phyloP scores from a whole-genome alignment of 345 rosid species.

The Salix viminalis region DNA sequence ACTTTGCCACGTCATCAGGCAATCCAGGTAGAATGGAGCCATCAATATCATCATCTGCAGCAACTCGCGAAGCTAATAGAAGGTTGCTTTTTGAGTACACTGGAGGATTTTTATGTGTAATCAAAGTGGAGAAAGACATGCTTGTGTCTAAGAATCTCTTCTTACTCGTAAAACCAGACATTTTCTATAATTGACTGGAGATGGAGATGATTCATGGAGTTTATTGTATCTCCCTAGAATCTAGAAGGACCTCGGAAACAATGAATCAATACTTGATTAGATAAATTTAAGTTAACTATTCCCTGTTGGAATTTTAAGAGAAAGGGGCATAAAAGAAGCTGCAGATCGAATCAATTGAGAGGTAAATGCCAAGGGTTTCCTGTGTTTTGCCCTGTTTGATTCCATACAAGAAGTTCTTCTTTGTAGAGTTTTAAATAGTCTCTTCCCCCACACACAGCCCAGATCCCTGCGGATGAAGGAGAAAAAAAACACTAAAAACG shows the following conservation, averaged over 20 bases:
- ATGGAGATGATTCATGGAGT: conserved; percentile 16
- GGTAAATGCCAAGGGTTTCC: conserved; percentile 46
- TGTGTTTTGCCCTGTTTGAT: conserved; percentile 50
- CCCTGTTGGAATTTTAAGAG: conserved; percentile 76
- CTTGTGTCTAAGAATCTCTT: conserved; percentile 27
- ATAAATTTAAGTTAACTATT: conserved; percentile 76
- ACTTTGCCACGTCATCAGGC: conserved; percentile 84
- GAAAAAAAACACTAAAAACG: not conserved
- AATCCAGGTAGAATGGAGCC: conserved; percentile 68
- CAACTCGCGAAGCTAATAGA: conserved; percentile 27
- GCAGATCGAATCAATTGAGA: conserved; percentile 59
- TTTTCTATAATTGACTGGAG: conserved; percentile 24
- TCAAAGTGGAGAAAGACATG: conserved; percentile 30
- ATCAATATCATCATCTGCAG: conserved; percentile 21
- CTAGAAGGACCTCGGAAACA: conserved; percentile 25
- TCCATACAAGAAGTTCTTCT: conserved; percentile 64
- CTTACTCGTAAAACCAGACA: conserved; percentile 48
- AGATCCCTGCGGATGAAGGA: conserved; percentile 23
- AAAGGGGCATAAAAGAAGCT: conserved; percentile 67
- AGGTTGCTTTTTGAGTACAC: conserved; percentile 32
- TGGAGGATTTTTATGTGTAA: conserved; percentile 18
- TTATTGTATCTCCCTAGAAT: conserved; percentile 27
- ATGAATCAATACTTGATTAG: conserved; percentile 22
- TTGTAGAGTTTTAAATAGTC: conserved; percentile 26
- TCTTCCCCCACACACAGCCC: conserved; percentile 54